These are phyloP conservation scores for Celoporthe dispersa DNA, from an alignment of 2,329 filamentous ascomycete species.

Conservation along the genomic window DNA sequence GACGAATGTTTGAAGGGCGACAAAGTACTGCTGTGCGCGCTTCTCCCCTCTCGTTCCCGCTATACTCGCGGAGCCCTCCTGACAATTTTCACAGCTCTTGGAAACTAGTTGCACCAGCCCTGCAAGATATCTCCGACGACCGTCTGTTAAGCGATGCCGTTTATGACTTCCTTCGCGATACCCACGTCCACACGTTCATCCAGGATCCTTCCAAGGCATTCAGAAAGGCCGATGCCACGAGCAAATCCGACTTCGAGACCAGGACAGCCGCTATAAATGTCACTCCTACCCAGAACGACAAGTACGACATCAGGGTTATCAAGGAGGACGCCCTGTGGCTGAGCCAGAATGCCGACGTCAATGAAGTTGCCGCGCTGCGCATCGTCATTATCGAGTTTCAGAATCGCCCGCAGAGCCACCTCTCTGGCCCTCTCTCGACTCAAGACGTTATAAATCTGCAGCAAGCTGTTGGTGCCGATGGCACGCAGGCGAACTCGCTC, in stretches of 20 bases:
- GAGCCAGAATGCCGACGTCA: constrained; percentile 75
- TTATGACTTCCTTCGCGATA: constrained; percentile 71
- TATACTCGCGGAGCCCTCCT: constrained; percentile 3
- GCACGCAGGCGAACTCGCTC: constrained; percentile 61
- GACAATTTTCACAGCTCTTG: constrained; percentile 54
- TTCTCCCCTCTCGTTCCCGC: constrained; percentile 10
- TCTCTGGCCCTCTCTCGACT: constrained; percentile 73
- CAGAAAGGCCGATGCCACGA: constrained; percentile 61
- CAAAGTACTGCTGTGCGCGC: constrained; percentile 76
- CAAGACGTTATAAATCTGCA: constrained; percentile 79
- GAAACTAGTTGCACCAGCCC: constrained; percentile 62
- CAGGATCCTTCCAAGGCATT: constrained; percentile 72
- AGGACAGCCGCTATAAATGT: constrained; percentile 88
- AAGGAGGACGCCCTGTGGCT: constrained; percentile 88
- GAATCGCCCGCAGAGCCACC: constrained; percentile 71
- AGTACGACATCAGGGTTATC: constrained; percentile 76
- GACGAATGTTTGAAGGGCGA: constrained; percentile 84
- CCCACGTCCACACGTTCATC: constrained; percentile 70
- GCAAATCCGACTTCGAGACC: constrained; percentile 74
- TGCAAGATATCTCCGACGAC: constrained; percentile 61
- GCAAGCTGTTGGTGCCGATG: constrained; percentile 71
- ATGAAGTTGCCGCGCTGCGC: constrained; percentile 81
- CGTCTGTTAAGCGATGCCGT: constrained; percentile 59
- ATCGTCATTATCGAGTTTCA: constrained; percentile 85
- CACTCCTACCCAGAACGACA: constrained; percentile 66